Evolutionary conservation across 73 alveolate genomes (phyloP), one percentile per base, ranked within the genome.

Genomic region (Loxodes magnus): DNA sequence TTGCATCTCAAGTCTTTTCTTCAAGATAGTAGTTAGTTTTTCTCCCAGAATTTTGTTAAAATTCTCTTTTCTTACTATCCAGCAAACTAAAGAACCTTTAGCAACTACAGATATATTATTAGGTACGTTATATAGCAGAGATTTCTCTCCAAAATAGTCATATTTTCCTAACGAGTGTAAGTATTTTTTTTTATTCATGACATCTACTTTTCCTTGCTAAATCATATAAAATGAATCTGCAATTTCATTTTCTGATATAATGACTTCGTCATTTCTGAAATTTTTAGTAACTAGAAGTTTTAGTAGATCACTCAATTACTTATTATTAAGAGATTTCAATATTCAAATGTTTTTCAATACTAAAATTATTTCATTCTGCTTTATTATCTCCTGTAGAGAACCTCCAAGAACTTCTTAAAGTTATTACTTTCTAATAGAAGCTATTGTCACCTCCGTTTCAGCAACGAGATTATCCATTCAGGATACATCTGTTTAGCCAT

Each of bases 61-160:
- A 57, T 84, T 84, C 2, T 67, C 43, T 63, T 82, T 77, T 30
- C 76, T 67, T 17, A 86, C 68, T 35, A 36, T 54, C 50, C 50
- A 77, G 5, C 54, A 44, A 23, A 37, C 65, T 21, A 69, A 65
- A 4, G 61, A 64, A 6, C 69, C 88, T 7, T 38, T 44, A 2
- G 94, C 94, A 23, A 36, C 60, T 3, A 67, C 79, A 1, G 94
- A 57, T 17, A 79, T 79, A 0, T 68, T 46, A 29, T 82, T 42
- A 27, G 44, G 58, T 56, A 76, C 94, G 25, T 62, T 37, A 35
- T 55, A 65, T 52, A 86, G 71, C 34, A 86, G 23, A 5, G 86
- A 55, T 56, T 85, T 70, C 57, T 86, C 97, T 3, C 90, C 94
- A 66, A 86, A 71, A 51, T 54, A 86, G 46, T 77, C 82, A 15